phyloP scores from a whole-genome alignment of 768 basidiomycete genomes.

The Trametes maxima region DNA sequence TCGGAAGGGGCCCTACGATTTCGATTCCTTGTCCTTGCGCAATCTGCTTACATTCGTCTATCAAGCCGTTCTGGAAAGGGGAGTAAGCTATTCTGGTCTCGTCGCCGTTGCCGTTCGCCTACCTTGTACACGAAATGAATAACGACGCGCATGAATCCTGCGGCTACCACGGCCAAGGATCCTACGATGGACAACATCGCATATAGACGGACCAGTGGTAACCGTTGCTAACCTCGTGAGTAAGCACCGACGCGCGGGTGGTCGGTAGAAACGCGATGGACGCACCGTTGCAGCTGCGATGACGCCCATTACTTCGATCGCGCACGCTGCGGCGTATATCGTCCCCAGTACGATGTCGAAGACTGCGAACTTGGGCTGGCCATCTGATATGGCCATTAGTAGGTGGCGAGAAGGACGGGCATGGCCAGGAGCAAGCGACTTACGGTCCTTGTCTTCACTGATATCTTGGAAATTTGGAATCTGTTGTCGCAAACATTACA shows the following conservation, averaged over 20 bases:
- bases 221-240: slow-evolving; percentile 46
- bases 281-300: slow-evolving; percentile 53
- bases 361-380: slow-evolving; percentile 47
- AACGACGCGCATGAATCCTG: slow-evolving; percentile 57
- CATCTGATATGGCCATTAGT: slow-evolving; percentile 31
- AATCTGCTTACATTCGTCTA: slow-evolving; percentile 53
- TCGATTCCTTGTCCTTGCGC: slow-evolving; percentile 38
- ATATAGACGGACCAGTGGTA: slow-evolving; percentile 55
- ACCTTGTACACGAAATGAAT: slow-evolving; percentile 74
- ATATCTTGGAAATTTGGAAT: slow-evolving; percentile 64
- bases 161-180: slow-evolving; percentile 50
- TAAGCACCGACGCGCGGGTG: slow-evolving; percentile 26
- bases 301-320: slow-evolving; percentile 60
- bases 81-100: not conserved
- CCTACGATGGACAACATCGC: slow-evolving; percentile 52
- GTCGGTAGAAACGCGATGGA: slow-evolving; percentile 7
- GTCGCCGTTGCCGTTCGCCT: not conserved
- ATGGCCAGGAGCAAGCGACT: slow-evolving; percentile 27
- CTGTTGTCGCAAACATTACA: slow-evolving; percentile 34
- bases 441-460: slow-evolving; percentile 49
- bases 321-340: slow-evolving; percentile 52
- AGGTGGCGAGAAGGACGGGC: not conserved
- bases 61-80: slow-evolving; percentile 52
- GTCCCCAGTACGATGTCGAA: slow-evolving; percentile 63
- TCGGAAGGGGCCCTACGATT: slow-evolving; percentile 33